Percentiles rank a stretch among this genome's conserved stretches.
These are phyloP conservation scores for Cutaneotrichosporon sp. DNA, from an alignment of 1,284 basidiomycete species.

Conservation along the genomic window DNA sequence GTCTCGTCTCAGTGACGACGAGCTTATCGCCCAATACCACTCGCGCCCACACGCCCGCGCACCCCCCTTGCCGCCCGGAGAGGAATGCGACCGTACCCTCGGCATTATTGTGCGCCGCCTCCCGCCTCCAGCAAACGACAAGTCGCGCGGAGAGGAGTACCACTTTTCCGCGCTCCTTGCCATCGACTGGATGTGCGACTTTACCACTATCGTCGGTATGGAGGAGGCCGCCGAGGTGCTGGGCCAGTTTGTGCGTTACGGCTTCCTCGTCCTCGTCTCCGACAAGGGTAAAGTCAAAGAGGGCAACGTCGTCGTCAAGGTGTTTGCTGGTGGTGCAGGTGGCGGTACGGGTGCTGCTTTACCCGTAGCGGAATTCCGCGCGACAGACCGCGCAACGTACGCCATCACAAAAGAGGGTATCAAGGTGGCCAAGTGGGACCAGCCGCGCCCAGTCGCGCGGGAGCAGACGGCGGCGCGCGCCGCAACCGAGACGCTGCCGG, in stretches of 20 bases:
- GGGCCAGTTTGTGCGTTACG: conserved; percentile 94
- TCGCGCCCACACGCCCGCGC: conserved; percentile 35
- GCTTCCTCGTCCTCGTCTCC: conserved; percentile 71
- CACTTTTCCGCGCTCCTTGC: conserved; percentile 82
- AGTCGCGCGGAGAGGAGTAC: conserved; percentile 52
- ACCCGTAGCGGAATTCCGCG: conserved; percentile 88
- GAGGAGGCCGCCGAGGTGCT: conserved; percentile 97
- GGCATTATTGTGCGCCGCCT: conserved; percentile 46
- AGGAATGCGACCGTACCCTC: conserved; percentile 49
- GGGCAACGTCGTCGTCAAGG: conserved; percentile 80
- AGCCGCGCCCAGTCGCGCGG: neutral
- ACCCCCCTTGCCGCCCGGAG: conserved; percentile 22
- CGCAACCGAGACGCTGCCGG: conserved; percentile 3
- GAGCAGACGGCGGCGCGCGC: neutral
- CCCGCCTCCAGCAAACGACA: conserved; percentile 11
- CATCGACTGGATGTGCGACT: conserved; percentile 96
- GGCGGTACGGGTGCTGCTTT: conserved; percentile 40
- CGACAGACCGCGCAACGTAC: conserved; percentile 90
- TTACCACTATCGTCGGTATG: conserved; percentile 88
- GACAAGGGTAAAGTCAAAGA: conserved; percentile 70
- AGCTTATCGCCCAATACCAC: conserved; percentile 42
- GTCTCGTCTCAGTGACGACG: conserved; percentile 39
- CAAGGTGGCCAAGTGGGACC: conserved; percentile 74
- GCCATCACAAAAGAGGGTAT: conserved; percentile 86
- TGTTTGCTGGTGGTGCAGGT: conserved; percentile 48